Evolutionary conservation across 2,329 filamentous ascomycete species (phyloP), one percentile per base, ranked within the genome.

Genomic region (Pseudohalonectria lignicola): DNA sequence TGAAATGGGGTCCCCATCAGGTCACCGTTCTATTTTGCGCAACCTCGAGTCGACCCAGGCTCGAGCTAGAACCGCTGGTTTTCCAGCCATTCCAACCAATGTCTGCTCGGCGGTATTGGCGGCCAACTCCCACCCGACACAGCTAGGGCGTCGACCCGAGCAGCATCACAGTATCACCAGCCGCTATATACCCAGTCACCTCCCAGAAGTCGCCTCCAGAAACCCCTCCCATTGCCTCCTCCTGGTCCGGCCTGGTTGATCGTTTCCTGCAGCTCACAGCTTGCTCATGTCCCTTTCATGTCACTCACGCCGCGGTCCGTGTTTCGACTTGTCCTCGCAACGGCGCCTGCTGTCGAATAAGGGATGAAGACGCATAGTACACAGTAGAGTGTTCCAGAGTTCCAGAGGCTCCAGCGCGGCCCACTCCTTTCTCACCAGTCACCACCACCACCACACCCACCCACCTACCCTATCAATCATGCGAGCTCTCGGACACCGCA

Each of bases 161-260:
- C 43, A 37, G 39, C 47, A 35, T 43, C 44, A 43, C 45, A 33
- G 53, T 55, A 57, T 70, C 66, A 70, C 57, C 64, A 69, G 61
- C 64, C 67, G 67, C 68, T 71, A 73, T 71, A 72, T 73, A 73
- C 69, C 62, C 60, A 49, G 49, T 47, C 45, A 33, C n/a, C n/a
- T n/a, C n/a, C n/a, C n/a, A n/a, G n/a, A n/a, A n/a, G n/a, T n/a
- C n/a, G n/a, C n/a, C n/a, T n/a, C n/a, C n/a, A n/a, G 42, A 38
- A 30, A 28, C 40, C 33, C 44, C 48, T 50, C 36, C 33, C 44
- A 47, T 17, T 38, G 20, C 29, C 30, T 20, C 21, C 16, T 36
- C 36, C 16, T n/a, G 12, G 11, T 25, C 44, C 43, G 44, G 43
- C 41, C 37, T 39, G 44, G 43, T 40, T 44, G 45, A 49, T 53